Base-by-base conservation (phyloP, 441 rosid species). In the Corymbia calophylla region DNA sequence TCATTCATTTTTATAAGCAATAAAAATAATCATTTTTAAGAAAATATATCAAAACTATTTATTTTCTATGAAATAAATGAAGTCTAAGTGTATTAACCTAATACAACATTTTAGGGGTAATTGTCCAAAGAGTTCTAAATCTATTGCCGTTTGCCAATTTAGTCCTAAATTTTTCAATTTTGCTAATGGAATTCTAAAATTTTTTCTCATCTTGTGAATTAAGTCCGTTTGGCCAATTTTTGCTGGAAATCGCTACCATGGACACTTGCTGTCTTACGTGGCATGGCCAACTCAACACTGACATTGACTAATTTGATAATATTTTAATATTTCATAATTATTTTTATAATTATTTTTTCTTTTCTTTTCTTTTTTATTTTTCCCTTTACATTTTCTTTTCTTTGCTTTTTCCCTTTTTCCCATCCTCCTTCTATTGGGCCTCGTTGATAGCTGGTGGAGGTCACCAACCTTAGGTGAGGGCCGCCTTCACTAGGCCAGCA, bases 201-300 rank as follows among this genome's bases (percentile, higher is more conserved):
- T 58, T 58, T 58, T 23, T 58, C 6, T 4, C 0, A 0, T 58
- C 10, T 58, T 58, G 14, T 6, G 23, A 58, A 58, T 58, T 25
- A 25, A 58, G n/a, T 58, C 0, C 0, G 0, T 58, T 1, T 1
- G 0, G 11, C 0, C 14, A 58, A 23, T 4, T 58, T 58, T 58
- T 58, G 12, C 6, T 58, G 25, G 17, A 58, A 58, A 25, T 58
- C n/a, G 7, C 64, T 10, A 0, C 23, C 64, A 58, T 58, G 6
- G 14, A 23, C 25, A 29, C 6, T 58, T 12, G 25, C 4, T 25
- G 9, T 23, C 25, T 58, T 23, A 58, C 1, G 0, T 58, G 25
- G 29, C 1, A 23, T 0, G 0, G 25, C n/a, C n/a, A n/a, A n/a
- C n/a, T 13, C n/a, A 0, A 25, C n/a, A 58, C 6, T 0, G 0